Evolutionary conservation across 2,329 filamentous ascomycete genomes (phyloP), one percentile per base, ranked within the genome.

Genomic region (Talaromyces sp.): DNA sequence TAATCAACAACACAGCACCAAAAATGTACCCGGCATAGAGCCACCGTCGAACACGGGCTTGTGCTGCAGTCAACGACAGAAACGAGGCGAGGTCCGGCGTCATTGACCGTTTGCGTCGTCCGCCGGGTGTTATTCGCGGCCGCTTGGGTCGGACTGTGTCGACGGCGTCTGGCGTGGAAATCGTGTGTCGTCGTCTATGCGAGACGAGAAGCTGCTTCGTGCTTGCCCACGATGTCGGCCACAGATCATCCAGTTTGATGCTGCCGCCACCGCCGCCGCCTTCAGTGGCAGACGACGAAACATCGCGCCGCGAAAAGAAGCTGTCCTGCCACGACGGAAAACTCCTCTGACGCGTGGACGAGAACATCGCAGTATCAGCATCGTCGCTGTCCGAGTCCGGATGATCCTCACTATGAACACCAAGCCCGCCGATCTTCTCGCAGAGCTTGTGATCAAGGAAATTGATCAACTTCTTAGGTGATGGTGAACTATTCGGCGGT

Each of bases 11-110:
- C 8, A 96, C 84, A 54, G 85, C 83, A 0, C 80, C 62, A 72
- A 97, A 97, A 19, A 92, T 86, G 69, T 90, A 95, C 0, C 78
- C 73, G 2, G 95, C 91, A 71, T 97, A 98, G 0, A 89, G 66
- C 88, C 91, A 96, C 73, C 93, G 96, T 46, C 91, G 84, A 11
- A 86, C 71, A 5, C 81, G 80, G 1, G 93, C 93, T 78, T 98
- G 90, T 14, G 83, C 81, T 35, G 89, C 84, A 0, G 93, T 97
- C 54, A 98, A 81, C 2, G 88, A 86, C 64, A 96, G 85, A 69
- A 92, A 96, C 0, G 90, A 86, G 29, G 88, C 84, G 32, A 90
- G 74, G 32, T 83, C 86, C 13, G 83, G 80, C 1, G 88, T 87
- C 56, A 85, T 81, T 2, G 84, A 81, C 63, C 88, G 82, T 71